Conservation (phyloP, 2,329 filamentous ascomycete genomes). For the Epichloe gansuensis region DNA sequence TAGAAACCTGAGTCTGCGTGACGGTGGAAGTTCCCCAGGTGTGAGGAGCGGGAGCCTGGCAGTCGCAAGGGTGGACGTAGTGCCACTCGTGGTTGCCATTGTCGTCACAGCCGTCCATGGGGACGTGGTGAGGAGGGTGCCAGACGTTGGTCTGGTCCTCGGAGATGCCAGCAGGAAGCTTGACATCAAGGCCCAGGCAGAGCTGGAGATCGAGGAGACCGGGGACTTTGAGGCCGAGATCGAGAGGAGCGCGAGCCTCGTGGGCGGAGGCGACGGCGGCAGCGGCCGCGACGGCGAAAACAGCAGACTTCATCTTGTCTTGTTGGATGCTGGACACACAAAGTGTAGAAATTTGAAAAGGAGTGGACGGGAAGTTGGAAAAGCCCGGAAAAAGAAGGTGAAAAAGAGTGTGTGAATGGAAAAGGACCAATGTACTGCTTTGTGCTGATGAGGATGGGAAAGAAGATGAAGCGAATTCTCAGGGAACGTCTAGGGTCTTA, state of each 20-base stretch:
- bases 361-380: slow-evolving; percentile 11
- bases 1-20: slow-evolving; percentile 25
- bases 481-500: slow-evolving; percentile 10
- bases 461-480: neutral
- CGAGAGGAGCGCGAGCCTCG: slow-evolving; percentile 9
- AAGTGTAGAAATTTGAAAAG: slow-evolving; percentile 4
- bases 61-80: slow-evolving; percentile 21
- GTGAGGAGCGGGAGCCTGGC: slow-evolving; percentile 12
- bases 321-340: slow-evolving; percentile 4
- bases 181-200: slow-evolving; percentile 10
- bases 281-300: slow-evolving; percentile 10
- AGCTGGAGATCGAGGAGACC: slow-evolving; percentile 5
- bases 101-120: slow-evolving; percentile 24
- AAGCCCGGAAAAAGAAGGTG: slow-evolving; percentile 10
- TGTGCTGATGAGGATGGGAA: slow-evolving; percentile 6
- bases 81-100: slow-evolving; percentile 21
- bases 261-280: slow-evolving; percentile 9
- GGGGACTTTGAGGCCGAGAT: slow-evolving; percentile 2
- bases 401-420: slow-evolving; percentile 5
- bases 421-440: slow-evolving; percentile 5
- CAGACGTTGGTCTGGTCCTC: slow-evolving; percentile 18
- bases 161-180: slow-evolving; percentile 8
- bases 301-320: slow-evolving; percentile 16
- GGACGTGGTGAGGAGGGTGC: slow-evolving; percentile 25
- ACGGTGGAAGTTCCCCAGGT: slow-evolving; percentile 30